Base-by-base conservation (phyloP, 441 rosid genomes). In the Rhodomyrtus psidioides region DNA sequence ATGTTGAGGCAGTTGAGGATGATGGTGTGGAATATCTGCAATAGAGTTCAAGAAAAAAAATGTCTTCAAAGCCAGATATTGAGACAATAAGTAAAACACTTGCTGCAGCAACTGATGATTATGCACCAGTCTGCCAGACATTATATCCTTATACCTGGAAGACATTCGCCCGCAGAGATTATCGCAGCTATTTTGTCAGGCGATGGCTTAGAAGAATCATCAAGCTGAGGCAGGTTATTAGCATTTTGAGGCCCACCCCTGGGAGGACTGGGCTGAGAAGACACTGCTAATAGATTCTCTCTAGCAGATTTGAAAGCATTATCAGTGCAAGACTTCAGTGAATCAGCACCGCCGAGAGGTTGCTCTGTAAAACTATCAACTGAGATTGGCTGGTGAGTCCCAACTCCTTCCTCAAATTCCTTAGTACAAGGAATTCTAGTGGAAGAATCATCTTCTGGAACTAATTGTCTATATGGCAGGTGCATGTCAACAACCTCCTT, bases 141-240 rank as follows among this genome's bases (percentile, higher is more conserved):
- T 51, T 44, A 85, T 19, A 10, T 62, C 46, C 19, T 55, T 53
- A 84, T 83, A 88, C 79, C 86, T 65, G 87, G 85, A 87, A 83
- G 39, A 74, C 86, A 51, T 74, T 87, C 84, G 21, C 70, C 79
- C 44, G 42, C 60, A 53, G 53, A 84, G 84, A 86, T 86, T 82
- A 89, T 82, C 27, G 59, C 28, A 34, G 89, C 81, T 84, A 87
- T 85, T 88, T 83, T 88, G 84, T 87, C 85, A 16, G 90, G 86
- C 84, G 84, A 89, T 83, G 76, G 85, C 88, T 87, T 90, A 82
- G 90, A 89, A 79, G 93, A 89, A 86, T 86, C 87, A 89, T 87
- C 89, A 28, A 89, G 88, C 79, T 81, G 92, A 76, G 85, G 84
- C 53, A 46, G 86, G 60, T 60, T 58, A 62, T 89, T 65, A 83